A percentile compares a stretch with the other conserved stretches of the same genome.
Conservation (phyloP, 345 rosid species). For the Geranium brycei region DNA sequence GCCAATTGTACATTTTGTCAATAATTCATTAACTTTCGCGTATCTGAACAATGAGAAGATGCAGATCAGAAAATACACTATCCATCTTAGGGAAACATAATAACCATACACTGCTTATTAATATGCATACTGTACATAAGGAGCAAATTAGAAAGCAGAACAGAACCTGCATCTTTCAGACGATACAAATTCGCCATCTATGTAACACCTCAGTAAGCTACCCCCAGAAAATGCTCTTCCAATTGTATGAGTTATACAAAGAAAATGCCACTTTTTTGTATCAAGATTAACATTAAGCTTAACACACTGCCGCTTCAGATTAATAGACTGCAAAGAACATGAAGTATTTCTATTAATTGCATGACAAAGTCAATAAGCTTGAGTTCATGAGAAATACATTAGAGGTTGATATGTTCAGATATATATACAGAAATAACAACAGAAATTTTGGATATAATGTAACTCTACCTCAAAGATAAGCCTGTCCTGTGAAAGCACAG, state of each 20-base stretch:
- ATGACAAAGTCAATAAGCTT: not conserved
- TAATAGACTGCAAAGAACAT: conserved; percentile 45
- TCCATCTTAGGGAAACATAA: not conserved
- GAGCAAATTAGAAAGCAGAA: conserved; percentile 2
- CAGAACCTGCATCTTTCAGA: conserved; percentile 95
- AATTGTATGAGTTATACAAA: conserved; percentile 74
- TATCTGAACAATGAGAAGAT: conserved; percentile 44
- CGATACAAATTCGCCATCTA: conserved; percentile 73
- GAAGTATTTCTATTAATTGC: conserved; percentile 6
- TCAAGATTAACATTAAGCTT: conserved; percentile 44
- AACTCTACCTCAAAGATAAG: conserved; percentile 58
- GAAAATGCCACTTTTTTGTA: conserved; percentile 80
- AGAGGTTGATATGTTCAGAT: not conserved
- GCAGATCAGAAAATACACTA: conserved; percentile 10
- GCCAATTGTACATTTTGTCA: conserved; percentile 70
- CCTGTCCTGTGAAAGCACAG: conserved; percentile 54
- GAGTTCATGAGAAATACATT: not conserved
- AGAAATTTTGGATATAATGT: conserved; percentile 9
- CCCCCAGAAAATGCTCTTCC: conserved; percentile 98
- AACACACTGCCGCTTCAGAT: conserved; percentile 61
- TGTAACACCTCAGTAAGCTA: conserved; percentile 69
- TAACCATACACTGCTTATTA: not conserved
- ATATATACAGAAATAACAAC: not conserved
- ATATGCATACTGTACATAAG: not conserved
- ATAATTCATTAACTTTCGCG: conserved; percentile 67